These are phyloP conservation scores for Leccinellum luteum DNA, from an alignment of 768 basidiomycete species.

Conservation along the genomic window DNA sequence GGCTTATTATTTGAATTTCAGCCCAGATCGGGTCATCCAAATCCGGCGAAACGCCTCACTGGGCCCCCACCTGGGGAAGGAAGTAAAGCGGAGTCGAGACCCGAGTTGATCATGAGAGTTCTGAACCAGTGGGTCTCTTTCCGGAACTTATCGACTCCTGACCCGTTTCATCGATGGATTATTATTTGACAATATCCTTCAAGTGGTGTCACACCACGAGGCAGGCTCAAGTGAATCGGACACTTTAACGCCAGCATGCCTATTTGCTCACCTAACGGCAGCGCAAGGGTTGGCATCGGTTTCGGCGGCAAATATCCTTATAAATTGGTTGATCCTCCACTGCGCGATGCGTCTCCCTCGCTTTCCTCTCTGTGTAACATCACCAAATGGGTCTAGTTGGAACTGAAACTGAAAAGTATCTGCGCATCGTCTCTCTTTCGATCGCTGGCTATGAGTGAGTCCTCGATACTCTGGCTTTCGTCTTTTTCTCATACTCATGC, in stretches of 20 bases:
- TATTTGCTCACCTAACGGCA: constrained; percentile 19
- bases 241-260: neutral
- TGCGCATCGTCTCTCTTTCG: constrained; percentile 36
- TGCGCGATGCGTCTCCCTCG: neutral
- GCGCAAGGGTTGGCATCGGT: constrained; percentile 6
- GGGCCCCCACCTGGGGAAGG: neutral
- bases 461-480: neutral
- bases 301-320: constrained; percentile 7
- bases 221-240: neutral
- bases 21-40: neutral
- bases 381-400: constrained; percentile 18
- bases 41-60: neutral
- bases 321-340: constrained; percentile 15
- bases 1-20: neutral
- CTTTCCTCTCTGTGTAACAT: neutral
- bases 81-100: neutral
- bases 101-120: neutral
- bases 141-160: neutral
- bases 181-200: constrained; percentile 1
- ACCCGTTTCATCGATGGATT: constrained; percentile 8
- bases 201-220: neutral
- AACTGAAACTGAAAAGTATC: constrained; percentile 27
- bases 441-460: constrained; percentile 40
- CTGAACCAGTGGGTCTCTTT: neutral
- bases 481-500: neutral